Percentiles rank a stretch among this genome's conserved stretches.
Conservation (phyloP, 129 eudicot genomes). For the Chrysanthemum seticuspe region DNA sequence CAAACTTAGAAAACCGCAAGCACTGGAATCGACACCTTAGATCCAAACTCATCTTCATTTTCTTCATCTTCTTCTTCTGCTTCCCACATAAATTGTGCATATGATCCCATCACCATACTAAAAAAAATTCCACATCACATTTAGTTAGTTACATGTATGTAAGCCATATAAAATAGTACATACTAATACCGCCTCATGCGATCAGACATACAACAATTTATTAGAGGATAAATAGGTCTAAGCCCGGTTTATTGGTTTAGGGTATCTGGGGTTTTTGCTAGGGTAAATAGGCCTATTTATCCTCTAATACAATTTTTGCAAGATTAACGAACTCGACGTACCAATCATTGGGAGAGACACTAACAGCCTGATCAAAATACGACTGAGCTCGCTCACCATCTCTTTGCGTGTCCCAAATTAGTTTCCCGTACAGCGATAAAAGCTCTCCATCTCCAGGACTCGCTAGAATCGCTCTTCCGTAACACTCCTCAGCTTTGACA, state of each 20-base stretch:
- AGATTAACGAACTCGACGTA: slow-evolving; percentile 23
- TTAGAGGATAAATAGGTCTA: too few species aligned
- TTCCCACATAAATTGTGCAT: slow-evolving; percentile 81
- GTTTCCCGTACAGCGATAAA: slow-evolving; percentile 64
- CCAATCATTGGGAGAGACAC: slow-evolving; percentile 73
- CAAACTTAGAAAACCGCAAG: slow-evolving; percentile 43
- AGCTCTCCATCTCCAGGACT: slow-evolving; percentile 84
- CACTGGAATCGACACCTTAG: slow-evolving; percentile 25
- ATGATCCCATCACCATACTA: slow-evolving; percentile 79
- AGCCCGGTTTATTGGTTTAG: too few species aligned
- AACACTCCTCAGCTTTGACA: slow-evolving; percentile 75
- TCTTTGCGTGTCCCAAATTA: slow-evolving; percentile 69
- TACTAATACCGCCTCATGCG: too few species aligned
- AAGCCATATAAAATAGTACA: too few species aligned
- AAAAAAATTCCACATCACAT: slow-evolving; percentile 4
- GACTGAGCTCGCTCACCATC: slow-evolving; percentile 65
- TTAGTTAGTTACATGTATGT: not conserved
- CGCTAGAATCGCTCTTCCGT: slow-evolving; percentile 83
- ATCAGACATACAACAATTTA: too few species aligned
- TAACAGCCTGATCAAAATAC: slow-evolving; percentile 69
- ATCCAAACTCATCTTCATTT: slow-evolving; percentile 25
- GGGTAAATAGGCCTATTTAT: too few species aligned
- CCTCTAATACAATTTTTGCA: too few species aligned
- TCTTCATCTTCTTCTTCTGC: slow-evolving; percentile 55
- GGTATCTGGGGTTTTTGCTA: too few species aligned